Evolutionary conservation across 2,329 filamentous ascomycete species (phyloP).

Genomic region (Colletotrichum sublineola): DNA sequence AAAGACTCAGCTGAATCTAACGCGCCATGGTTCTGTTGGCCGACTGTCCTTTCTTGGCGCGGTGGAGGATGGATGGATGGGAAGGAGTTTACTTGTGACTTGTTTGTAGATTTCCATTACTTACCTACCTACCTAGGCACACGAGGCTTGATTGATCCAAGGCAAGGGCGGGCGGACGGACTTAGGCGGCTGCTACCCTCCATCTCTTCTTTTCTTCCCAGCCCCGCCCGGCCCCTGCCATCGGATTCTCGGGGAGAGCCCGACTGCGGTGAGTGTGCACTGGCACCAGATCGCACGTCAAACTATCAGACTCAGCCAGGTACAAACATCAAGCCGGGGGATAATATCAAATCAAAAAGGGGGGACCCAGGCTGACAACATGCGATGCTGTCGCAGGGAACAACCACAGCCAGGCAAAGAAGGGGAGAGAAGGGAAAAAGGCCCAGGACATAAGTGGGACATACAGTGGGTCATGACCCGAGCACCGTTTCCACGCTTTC

Average conservation of each 20-base stretch:
- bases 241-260: conserved; percentile 1
- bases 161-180: not conserved
- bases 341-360: not conserved
- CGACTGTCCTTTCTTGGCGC: conserved; percentile 11
- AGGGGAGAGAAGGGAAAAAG: not conserved
- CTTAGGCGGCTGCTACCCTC: not conserved
- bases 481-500: conserved; percentile 28
- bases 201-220: not conserved
- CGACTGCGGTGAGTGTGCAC: not conserved
- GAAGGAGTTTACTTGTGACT: conserved; percentile 2
- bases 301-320: not conserved
- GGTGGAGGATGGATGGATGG: conserved; percentile 24
- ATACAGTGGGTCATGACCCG: conserved; percentile 1
- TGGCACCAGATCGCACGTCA: not conserved
- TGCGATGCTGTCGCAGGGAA: conserved; percentile 8
- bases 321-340: not conserved
- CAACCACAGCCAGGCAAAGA: conserved; percentile 11
- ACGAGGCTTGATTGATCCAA: not conserved
- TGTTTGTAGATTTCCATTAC: not conserved
- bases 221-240: not conserved
- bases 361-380: conserved; percentile 7
- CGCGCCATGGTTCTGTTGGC: conserved; percentile 20
- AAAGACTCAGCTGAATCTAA: not conserved
- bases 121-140: not conserved
- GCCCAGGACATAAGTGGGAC: conserved; percentile 15